Conservation (phyloP, 495 filamentous ascomycete species). For the Trypethelium eluteriae region DNA sequence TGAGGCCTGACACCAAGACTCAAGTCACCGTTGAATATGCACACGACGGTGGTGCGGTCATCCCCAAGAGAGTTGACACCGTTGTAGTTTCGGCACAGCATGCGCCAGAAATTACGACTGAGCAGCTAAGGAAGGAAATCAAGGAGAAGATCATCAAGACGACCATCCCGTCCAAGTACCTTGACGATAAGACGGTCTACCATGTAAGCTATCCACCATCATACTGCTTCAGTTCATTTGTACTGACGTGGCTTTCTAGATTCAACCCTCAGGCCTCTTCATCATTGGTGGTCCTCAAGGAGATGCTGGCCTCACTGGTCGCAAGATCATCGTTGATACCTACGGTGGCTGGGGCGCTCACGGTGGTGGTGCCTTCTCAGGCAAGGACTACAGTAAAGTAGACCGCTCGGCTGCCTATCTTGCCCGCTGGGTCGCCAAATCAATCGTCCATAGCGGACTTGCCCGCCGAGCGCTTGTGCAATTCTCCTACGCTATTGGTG, state of each 20-base stretch:
- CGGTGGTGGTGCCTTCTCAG: slow-evolving; percentile 99
- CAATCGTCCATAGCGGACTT: slow-evolving; percentile 78
- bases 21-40: slow-evolving; percentile 98
- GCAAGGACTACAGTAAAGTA: slow-evolving; percentile 99
- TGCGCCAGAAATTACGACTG: slow-evolving; percentile 78
- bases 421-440: slow-evolving; percentile 98
- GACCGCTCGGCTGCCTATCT: slow-evolving; percentile 97
- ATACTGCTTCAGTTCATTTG: background rate
- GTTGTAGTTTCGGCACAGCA: slow-evolving; percentile 96
- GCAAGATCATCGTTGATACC: slow-evolving; percentile 99
- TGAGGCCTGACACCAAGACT: slow-evolving; percentile 97
- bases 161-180: slow-evolving; percentile 83
- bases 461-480: slow-evolving; percentile 89
- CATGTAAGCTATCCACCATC: slow-evolving; percentile 52
- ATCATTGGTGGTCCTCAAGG: slow-evolving; percentile 98
- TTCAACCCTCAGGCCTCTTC: slow-evolving; percentile 97
- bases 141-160: slow-evolving; percentile 95
- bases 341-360: slow-evolving; percentile 99
- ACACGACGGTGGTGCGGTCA: slow-evolving; percentile 88
- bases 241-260: slow-evolving; percentile 43
- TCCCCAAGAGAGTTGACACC: slow-evolving; percentile 89
- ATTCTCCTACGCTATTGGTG: slow-evolving; percentile 98
- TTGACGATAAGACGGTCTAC: slow-evolving; percentile 88
- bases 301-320: slow-evolving; percentile 96
- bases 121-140: slow-evolving; percentile 88